Percentiles rank a stretch among this genome's conserved stretches.
These are phyloP conservation scores for Parathielavia appendiculata DNA, from an alignment of 495 filamentous ascomycete genomes.

Conservation along the genomic window DNA sequence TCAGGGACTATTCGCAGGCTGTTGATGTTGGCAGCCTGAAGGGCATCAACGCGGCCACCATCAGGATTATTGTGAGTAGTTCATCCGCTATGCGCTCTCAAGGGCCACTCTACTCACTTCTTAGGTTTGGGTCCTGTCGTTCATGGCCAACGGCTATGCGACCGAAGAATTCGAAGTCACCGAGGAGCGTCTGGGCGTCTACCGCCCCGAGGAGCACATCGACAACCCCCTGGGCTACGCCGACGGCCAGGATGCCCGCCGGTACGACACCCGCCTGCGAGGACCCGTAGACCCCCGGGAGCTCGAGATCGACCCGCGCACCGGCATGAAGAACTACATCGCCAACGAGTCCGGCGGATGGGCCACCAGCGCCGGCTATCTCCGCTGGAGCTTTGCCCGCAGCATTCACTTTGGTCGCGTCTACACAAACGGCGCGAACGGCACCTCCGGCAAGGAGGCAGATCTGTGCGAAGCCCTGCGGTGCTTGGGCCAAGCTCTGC, in stretches of 20 bases:
- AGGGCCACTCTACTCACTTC: conserved; percentile 5
- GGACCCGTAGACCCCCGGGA: conserved; percentile 68
- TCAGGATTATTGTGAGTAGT: conserved; percentile 62
- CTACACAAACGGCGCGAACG: conserved; percentile 66
- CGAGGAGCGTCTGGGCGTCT: conserved; percentile 80
- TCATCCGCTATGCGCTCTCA: too few species aligned
- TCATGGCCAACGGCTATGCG: conserved; percentile 93
- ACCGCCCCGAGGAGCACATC: conserved; percentile 94
- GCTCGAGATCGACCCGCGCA: conserved; percentile 74
- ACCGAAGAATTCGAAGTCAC: conserved; percentile 97
- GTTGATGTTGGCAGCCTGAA: conserved; percentile 90
- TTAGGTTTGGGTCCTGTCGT: conserved; percentile 75
- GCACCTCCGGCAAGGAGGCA: conserved; percentile 63
- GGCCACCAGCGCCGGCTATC: conserved; percentile 86
- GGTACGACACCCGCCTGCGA: conserved; percentile 78
- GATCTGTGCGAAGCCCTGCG: conserved; percentile 88
- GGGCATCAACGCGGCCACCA: conserved; percentile 81
- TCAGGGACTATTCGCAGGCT: conserved; percentile 77
- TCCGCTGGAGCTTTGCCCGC: conserved; percentile 76
- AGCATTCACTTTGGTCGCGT: conserved; percentile 85
- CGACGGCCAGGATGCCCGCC: conserved; percentile 77
- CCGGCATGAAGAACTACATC: conserved; percentile 99
- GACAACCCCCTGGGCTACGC: conserved; percentile 88
- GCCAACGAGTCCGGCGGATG: conserved; percentile 79
- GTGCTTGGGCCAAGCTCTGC: conserved; percentile 80